Base-by-base conservation (phyloP, 129 eudicot genomes). In the Helichrysum umbraculigerum region DNA sequence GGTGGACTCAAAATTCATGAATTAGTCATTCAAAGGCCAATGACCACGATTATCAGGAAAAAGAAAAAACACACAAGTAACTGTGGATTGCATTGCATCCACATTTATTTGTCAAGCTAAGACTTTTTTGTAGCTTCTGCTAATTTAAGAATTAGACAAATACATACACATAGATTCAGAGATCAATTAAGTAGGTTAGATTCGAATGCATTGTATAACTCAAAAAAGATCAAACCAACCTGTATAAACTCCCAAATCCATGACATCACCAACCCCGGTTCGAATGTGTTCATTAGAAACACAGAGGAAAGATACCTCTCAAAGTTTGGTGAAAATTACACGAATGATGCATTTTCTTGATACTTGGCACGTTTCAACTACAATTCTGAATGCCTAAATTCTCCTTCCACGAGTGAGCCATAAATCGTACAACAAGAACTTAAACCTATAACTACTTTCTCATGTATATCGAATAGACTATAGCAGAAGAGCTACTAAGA, bases 381-480 rank as follows among this genome's bases (percentile, higher is more conserved):
- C 67, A 57, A 37, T 50, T 20, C 16, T 25, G 16, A 29, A 70
- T 33, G 42, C 12, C 73, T 76, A 66, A 42, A 76, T 14, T 42
- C 57, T 14, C 30, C 56, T 66, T 76, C 56, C 73, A 67, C 11
- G 58, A 54, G 47, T 75, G 47, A 47, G n/a, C 70, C 62, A 39
- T 33, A 70, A 78, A 78, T 44, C 56, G 66, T 78, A 78, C 82
- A 78, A 71, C 71, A 78, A 57, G 30, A 71, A 30, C 76, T 61
- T 70, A 19, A 69, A 41, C 57, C 64, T 78, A 29, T 62, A 71
- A 22, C 82, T 78, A 71, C 66, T 34, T 47, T 50, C 66, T 78
- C 72, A 52, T 21, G 67, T 78, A 71, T 70, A 61, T 42, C 54
- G 59, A 70, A 76, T 66, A 65, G 35, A 66, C 16, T 28, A 66